A percentile compares a stretch with the other conserved stretches of the same genome.
Evolutionary conservation across 1,139 yeast genomes (phyloP).

Genomic region (Nadsonia starkeyi-henricii): DNA sequence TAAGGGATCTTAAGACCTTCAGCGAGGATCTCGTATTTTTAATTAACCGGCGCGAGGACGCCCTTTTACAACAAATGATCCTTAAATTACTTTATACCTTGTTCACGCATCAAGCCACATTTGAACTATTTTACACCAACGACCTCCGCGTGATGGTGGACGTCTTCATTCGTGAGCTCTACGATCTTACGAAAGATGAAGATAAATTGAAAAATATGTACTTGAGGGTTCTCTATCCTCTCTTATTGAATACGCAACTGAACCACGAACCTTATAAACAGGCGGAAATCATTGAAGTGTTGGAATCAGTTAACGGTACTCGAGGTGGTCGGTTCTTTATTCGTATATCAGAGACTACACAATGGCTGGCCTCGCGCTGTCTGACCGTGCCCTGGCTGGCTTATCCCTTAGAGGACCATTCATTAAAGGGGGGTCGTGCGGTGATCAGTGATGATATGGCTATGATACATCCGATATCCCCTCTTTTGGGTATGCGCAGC

Average conservation of each 20-base stretch:
- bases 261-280: slow-evolving; percentile 43
- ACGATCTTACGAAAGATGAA: slow-evolving; percentile 45
- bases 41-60: slow-evolving; percentile 66
- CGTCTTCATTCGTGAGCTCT: slow-evolving; percentile 66
- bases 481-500: too few species aligned
- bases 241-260: slow-evolving; percentile 55
- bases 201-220: slow-evolving; percentile 62
- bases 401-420: slow-evolving; percentile 4
- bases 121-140: slow-evolving; percentile 63
- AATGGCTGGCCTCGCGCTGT: slow-evolving; percentile 50
- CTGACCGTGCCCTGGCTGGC: slow-evolving; percentile 44
- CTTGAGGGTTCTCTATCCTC: slow-evolving; percentile 59
- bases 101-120: slow-evolving; percentile 51
- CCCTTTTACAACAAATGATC: slow-evolving; percentile 60
- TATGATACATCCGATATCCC: too few species aligned
- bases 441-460: too few species aligned
- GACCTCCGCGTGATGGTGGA: slow-evolving; percentile 81
- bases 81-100: slow-evolving; percentile 64
- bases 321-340: slow-evolving; percentile 7
- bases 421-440: too few species aligned
- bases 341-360: slow-evolving; percentile 27
- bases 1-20: slow-evolving; percentile 31
- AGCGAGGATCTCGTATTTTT: slow-evolving; percentile 44
- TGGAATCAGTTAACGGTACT: slow-evolving; percentile 24
- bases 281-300: slow-evolving; percentile 36